phyloP scores from a whole-genome alignment of 768 basidiomycete genomes.

The Termitomyces sp. region DNA sequence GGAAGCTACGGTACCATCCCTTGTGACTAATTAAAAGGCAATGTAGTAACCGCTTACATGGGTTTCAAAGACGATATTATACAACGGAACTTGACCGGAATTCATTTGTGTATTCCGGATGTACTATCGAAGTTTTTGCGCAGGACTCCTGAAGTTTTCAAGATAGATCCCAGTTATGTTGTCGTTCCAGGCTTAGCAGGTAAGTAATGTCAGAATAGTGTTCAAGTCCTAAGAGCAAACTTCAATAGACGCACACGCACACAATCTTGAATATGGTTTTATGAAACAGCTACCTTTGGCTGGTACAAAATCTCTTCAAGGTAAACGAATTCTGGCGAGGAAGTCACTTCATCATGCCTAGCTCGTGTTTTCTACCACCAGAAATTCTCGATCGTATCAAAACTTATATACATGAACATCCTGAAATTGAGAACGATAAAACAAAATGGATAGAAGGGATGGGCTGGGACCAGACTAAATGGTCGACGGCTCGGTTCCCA shows the following conservation, averaged over 20 bases:
- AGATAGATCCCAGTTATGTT: conserved; percentile 30
- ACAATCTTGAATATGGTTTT: conserved; percentile 72
- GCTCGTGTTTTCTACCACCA: conserved; percentile 17
- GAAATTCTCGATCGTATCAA: conserved; percentile 65
- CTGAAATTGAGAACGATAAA: conserved; percentile 50
- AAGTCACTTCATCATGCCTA: not conserved
- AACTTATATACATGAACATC: conserved; percentile 51
- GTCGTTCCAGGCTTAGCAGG: conserved; percentile 76
- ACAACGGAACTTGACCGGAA: not conserved
- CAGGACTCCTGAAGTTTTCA: conserved; percentile 7
- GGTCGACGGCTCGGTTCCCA: conserved; percentile 63
- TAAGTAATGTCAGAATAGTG: conserved; percentile 21
- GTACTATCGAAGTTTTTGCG: conserved; percentile 4
- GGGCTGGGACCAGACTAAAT: conserved; percentile 94
- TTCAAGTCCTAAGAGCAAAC: not conserved
- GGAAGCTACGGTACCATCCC: conserved; percentile 42
- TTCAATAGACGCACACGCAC: conserved; percentile 71
- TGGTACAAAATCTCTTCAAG: conserved; percentile 54
- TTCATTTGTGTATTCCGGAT: conserved; percentile 3
- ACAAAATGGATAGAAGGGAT: conserved; percentile 76
- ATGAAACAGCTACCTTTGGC: conserved; percentile 63
- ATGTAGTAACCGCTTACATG: not conserved
- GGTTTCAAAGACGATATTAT: conserved; percentile 13
- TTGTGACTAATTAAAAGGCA: not conserved
- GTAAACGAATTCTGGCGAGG: conserved; percentile 27